Percentiles rank a stretch among this genome's conserved stretches.
Conservation (phyloP, 768 basidiomycete species). For the Stropharia rugosoannulata region DNA sequence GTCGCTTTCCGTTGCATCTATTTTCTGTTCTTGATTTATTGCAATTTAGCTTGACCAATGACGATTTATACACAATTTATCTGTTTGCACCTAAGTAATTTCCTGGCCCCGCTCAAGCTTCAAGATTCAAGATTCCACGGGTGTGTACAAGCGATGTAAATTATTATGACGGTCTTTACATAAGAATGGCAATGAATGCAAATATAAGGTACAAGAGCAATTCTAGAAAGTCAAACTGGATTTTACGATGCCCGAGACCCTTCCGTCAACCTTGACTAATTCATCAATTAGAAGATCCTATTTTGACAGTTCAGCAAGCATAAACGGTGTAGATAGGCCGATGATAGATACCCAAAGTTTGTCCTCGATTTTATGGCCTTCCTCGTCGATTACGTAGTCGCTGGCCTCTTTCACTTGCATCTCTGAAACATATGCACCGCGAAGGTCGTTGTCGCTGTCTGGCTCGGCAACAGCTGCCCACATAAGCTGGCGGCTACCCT, state of each 20-base stretch:
- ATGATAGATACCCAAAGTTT: constrained; percentile 16
- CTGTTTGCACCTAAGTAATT: not conserved
- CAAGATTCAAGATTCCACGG: not conserved
- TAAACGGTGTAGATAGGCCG: not conserved
- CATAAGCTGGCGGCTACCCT: constrained; percentile 32
- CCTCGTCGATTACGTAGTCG: constrained; percentile 16
- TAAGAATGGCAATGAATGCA: no score
- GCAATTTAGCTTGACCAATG: not conserved
- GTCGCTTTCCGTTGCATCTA: not conserved
- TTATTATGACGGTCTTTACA: no score
- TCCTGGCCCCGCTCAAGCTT: not conserved
- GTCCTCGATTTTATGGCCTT: constrained; percentile 12
- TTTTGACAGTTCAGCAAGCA: not conserved
- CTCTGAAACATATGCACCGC: constrained; percentile 15
- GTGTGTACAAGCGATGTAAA: no score
- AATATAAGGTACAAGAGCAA: no score
- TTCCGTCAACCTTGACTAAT: constrained; percentile 5
- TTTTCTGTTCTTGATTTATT: not conserved
- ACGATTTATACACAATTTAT: not conserved
- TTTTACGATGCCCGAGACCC: constrained; percentile 3
- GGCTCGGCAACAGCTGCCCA: constrained; percentile 28
- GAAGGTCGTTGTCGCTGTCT: constrained; percentile 21
- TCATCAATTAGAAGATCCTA: constrained; percentile 10
- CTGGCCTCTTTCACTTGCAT: constrained; percentile 11
- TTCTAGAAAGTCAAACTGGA: no score